Base-by-base conservation (phyloP, 176 grass and related monocot species). In the Cenchrus americanus region DNA sequence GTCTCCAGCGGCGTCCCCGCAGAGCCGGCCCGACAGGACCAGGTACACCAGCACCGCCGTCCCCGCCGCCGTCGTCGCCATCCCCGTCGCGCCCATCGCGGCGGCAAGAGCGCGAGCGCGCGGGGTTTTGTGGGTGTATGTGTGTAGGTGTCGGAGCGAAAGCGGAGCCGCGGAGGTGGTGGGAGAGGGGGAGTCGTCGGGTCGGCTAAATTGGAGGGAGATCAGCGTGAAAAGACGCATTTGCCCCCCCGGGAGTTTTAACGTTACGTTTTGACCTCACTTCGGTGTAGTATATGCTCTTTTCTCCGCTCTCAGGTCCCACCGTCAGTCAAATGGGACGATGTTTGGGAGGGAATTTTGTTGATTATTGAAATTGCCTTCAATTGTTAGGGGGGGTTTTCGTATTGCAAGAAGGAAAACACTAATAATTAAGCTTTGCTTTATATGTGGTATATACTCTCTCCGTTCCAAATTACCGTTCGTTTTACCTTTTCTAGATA, bases 1-100 rank as follows among this genome's bases (percentile, higher is more conserved):
- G 69, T 57, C 82, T 0, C 52, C 82, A 0, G 61, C 86, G 62
- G 78, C 85, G 48, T 87, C 89, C 27, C 72, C 81, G 37, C 87
- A 92, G 8, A 90, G 86, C 50, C 94, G 83, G 3, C 92, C 90
- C 18, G 92, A 90, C 21, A 90, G 85, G 62, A 97, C 83, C 14
- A 94, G 80, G 73, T 90, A 97, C 11, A 94, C 80, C 62, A 97
- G 89, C 77, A 94, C 89, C 30, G 90, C 85, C 59, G 89, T 85
- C 23, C 92, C 94, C 61, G 86, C 90, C 22, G 94, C 91, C 82
- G 87, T 71, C 57, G 91, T 71, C 57, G 91, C 92, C 71, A 87
- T 57, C 65, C 80, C 91, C 58, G 75, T 71, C 14, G 83, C 82
- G 3, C 50, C 89, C 92, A 94, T 97, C 10, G 46, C 8, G 46